phyloP scores from a whole-genome alignment of 148 eudicot species.

The Tetragonia tetragonoides region DNA sequence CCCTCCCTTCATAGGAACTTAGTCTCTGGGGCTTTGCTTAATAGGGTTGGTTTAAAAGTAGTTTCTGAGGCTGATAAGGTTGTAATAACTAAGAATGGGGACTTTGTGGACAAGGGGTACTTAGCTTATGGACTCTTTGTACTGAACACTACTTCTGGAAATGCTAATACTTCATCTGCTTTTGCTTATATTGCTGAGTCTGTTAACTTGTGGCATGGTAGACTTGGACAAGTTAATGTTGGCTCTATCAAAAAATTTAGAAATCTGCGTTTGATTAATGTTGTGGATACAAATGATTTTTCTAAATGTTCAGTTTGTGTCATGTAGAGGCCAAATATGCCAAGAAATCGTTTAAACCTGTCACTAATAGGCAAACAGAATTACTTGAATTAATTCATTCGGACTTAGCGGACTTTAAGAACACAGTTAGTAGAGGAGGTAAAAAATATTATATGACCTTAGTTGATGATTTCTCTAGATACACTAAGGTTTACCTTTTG shows the following conservation, averaged over 20 bases:
- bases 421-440: too few species aligned
- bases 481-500: too few species aligned
- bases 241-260: neutral
- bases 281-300: neutral
- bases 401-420: too few species aligned
- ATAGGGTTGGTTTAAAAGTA: neutral
- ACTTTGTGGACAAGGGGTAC: neutral
- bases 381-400: too few species aligned
- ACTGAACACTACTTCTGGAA: neutral
- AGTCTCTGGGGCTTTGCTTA: too few species aligned
- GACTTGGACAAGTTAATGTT: neutral
- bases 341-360: neutral
- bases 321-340: neutral
- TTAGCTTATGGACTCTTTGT: neutral
- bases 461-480: neutral
- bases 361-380: too few species aligned
- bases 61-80: constrained; percentile 1
- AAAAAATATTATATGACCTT: neutral
- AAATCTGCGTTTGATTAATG: neutral
- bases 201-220: too few species aligned
- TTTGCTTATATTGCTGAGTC: too few species aligned
- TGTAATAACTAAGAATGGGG: neutral
- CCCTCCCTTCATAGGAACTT: too few species aligned
- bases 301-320: neutral
- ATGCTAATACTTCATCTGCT: too few species aligned